Evolutionary conservation across 1,284 basidiomycete species (phyloP).

Genomic region (Apiotrichum laibachii): DNA sequence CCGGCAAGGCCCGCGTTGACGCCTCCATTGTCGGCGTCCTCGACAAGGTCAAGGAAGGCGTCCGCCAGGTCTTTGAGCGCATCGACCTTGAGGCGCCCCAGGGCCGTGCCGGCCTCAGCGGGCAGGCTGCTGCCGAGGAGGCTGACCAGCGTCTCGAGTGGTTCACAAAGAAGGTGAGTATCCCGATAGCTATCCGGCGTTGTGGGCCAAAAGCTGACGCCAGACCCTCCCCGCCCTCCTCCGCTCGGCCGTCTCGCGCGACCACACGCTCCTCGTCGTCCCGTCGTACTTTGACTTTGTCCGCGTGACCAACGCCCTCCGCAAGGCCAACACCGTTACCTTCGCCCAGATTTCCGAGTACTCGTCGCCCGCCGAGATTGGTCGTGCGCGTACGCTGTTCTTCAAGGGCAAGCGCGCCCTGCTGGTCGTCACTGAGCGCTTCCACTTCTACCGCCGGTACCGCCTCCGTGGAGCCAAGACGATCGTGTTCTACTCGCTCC

Average conservation of each 20-base stretch:
- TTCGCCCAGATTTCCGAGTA: constrained; percentile 93
- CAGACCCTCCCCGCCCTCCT: constrained; percentile 75
- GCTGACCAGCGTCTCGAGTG: constrained; percentile 79
- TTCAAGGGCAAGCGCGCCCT: constrained; percentile 84
- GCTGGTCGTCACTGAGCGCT: constrained; percentile 88
- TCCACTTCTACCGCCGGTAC: constrained; percentile 97
- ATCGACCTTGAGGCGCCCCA: constrained; percentile 33
- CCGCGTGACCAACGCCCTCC: constrained; percentile 80
- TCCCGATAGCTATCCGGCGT: too few relatives aligned
- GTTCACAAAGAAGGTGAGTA: constrained; percentile 75
- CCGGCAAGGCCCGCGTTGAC: constrained; percentile 73
- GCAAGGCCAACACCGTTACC: constrained; percentile 65
- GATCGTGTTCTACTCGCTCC: constrained; percentile 86
- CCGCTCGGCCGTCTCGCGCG: constrained; percentile 86
- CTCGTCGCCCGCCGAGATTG: constrained; percentile 87
- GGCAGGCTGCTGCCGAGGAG: constrained; percentile 67
- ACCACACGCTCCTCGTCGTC: constrained; percentile 82
- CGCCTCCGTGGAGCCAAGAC: constrained; percentile 88
- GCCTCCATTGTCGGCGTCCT: constrained; percentile 61
- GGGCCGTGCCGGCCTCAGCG: constrained; percentile 45
- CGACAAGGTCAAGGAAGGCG: constrained; percentile 65
- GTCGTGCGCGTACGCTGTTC: constrained; percentile 86
- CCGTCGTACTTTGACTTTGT: constrained; percentile 98
- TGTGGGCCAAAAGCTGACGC: constrained; percentile 1
- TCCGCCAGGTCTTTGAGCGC: constrained; percentile 64